A percentile compares a stretch with the other conserved stretches of the same genome.
phyloP scores from a whole-genome alignment of 148 eudicot genomes.

The Vaccinium darrowii region DNA sequence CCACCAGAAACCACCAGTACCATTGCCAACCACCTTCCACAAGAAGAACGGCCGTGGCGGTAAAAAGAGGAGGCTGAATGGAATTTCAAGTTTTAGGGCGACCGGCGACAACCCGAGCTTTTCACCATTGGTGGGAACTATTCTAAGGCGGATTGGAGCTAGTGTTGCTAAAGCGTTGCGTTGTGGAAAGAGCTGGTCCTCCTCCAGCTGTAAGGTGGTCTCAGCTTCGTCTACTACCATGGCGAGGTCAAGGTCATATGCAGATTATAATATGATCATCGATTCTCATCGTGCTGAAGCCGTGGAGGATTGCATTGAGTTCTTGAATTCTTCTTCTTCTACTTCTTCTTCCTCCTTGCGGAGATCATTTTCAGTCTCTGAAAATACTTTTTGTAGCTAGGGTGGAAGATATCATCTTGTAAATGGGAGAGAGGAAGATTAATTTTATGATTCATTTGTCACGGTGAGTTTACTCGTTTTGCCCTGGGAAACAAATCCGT shows the following conservation, averaged over 20 bases:
- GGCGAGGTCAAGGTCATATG: constrained; percentile 45
- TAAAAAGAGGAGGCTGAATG: constrained; percentile 15
- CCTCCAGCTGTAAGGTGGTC: constrained; percentile 26
- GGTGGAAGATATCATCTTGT: neutral
- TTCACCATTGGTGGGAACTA: constrained; percentile 22
- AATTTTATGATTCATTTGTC: neutral
- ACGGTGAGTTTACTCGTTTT: neutral
- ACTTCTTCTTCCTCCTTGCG: constrained; percentile 30
- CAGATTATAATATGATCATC: constrained; percentile 16
- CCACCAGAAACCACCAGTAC: constrained; percentile 7
- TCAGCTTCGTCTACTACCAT: constrained; percentile 43
- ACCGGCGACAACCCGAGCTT: constrained; percentile 17
- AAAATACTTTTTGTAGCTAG: neutral
- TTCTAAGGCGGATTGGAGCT: constrained; percentile 30
- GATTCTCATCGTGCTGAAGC: constrained; percentile 62
- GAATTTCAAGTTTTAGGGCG: constrained; percentile 16
- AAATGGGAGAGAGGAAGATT: neutral
- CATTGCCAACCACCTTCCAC: neutral
- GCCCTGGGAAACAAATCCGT: neutral
- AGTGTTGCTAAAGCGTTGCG: constrained; percentile 31
- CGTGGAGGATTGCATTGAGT: constrained; percentile 57
- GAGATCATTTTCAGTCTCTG: constrained; percentile 31
- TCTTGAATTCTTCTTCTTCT: constrained; percentile 44
- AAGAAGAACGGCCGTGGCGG: constrained; percentile 7
- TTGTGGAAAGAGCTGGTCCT: constrained; percentile 23